Evolutionary conservation across 768 basidiomycete species (phyloP), one percentile per base, ranked within the genome.

Genomic region (Leccinum sublutescens): DNA sequence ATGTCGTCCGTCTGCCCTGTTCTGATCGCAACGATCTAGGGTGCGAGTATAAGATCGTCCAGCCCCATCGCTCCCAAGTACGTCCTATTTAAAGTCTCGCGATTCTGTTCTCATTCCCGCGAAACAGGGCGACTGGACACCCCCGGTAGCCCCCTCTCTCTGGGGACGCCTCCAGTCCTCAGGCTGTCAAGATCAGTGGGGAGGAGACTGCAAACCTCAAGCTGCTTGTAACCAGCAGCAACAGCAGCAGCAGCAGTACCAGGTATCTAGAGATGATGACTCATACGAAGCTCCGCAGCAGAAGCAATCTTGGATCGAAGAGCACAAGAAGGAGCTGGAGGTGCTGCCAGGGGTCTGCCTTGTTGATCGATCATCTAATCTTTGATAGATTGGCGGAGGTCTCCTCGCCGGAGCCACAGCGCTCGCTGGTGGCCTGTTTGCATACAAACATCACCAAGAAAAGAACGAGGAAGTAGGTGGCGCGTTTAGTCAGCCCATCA

Each of bases 1-100:
- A n/a, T 36, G 29, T 34, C 50, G 7, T 11, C 33, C 27, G 19
- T 43, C 43, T 6, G 2, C 2, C 56, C 21, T 33, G 52, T 31
- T 56, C 64, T 64, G 56, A 68, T 62, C 50, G 11, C 21, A 40
- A 12, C 9, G 54, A 55, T 65, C 55, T 53, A 61, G 87, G 82
- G 43, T 68, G 72, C 62, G 74, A 71, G 45, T 91, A 89, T 78
- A 85, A 83, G 72, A 86, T 86, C 72, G 83, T 90, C 62, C 88
- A 89, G 66, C 76, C 86, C 9, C 89, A 91, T 74, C 74, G 68
- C 55, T 88, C 89, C 31, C 86, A 89, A 80, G 88, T 83, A 62
- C 56, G 68, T 60, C 19, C 43, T 27, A 8, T 52, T 27, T 19
- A n/a, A 45, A 8, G 25, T n/a, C 23, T 34, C 11, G 4, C 19